Evolutionary conservation across 1,284 basidiomycete genomes (phyloP), one percentile per base, ranked within the genome.

Genomic region (Malassezia psittaci): DNA sequence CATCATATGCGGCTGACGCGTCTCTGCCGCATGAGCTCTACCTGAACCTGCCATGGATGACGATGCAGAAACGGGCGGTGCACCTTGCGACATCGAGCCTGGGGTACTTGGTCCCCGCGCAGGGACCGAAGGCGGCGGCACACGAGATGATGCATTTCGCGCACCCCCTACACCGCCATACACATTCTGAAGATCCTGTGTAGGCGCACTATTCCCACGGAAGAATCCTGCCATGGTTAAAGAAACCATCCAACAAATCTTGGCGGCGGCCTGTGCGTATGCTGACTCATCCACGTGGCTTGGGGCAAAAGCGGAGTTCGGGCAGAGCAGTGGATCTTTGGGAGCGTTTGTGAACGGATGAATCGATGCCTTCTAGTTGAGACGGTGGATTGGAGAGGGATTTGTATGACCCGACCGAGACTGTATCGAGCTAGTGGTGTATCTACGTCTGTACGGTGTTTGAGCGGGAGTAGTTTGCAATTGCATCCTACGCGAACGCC

Each of bases 141-240:
- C 43, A 9, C 43, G 43, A 5, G 41, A 21, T 34, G 32, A 21
- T n/a, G 41, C 11, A 12, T 19, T 43, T 3, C 34, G n/a, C 2
- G 54, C 34, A 29, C 24, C 24, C 24, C 24, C 24, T 9, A 33
- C 34, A 19, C 43, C 48, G 13, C 50, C 49, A 34, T 57, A 57
- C 24, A 57, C 18, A 29, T 43, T 52, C 24, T 47, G 33, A 29
- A 45, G 33, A 40, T 55, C 49, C 5, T 42, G 21, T 13, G 18
- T 24, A 18, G 47, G 35, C 3, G 7, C 38, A 13, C 13, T 32
- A 42, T 16, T 35, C 13, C 49, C 33, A 29, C 51, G 44, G 46
- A 57, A 57, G 38, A 57, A 57, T 45, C 55, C 55, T 24, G 55
- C 55, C 55, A 57, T 57, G 45, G 39, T 52, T 2, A 18, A 3